These are phyloP conservation scores for Podaxis sp. DNA, from an alignment of 768 basidiomycete species.

Conservation along the genomic window DNA sequence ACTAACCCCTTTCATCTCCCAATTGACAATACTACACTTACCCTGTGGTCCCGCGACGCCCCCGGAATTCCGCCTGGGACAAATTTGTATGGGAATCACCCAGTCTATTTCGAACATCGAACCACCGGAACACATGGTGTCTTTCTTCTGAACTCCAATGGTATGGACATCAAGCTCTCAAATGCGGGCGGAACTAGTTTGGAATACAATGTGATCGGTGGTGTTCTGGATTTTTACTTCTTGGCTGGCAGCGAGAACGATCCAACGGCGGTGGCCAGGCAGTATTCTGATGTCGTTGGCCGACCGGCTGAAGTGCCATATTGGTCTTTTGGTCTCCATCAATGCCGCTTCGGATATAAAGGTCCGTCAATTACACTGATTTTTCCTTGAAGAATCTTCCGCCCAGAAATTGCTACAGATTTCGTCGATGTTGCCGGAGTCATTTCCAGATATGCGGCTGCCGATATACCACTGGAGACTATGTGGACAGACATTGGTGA, in stretches of 20 bases:
- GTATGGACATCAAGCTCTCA: constrained; percentile 75
- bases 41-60: constrained; percentile 68
- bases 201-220: constrained; percentile 79
- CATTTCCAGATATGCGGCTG: constrained; percentile 58
- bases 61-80: constrained; percentile 55
- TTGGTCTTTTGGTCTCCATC: constrained; percentile 74
- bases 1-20: constrained; percentile 65
- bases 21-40: constrained; percentile 44
- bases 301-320: constrained; percentile 71
- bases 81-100: constrained; percentile 72
- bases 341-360: constrained; percentile 70
- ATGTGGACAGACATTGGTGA: constrained; percentile 80
- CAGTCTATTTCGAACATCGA: constrained; percentile 72
- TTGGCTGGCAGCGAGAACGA: constrained; percentile 62
- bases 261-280: constrained; percentile 57
- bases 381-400: no score
- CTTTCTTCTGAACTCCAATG: constrained; percentile 67
- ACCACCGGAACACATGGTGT: constrained; percentile 68
- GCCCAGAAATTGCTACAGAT: constrained; percentile 33
- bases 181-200: constrained; percentile 41
- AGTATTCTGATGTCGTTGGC: constrained; percentile 70
- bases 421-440: constrained; percentile 63
- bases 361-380: constrained; percentile 29
- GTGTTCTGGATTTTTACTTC: constrained; percentile 79
- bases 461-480: constrained; percentile 67